phyloP scores from a whole-genome alignment of 306 rosid genomes.

The Trifolium fragiferum region DNA sequence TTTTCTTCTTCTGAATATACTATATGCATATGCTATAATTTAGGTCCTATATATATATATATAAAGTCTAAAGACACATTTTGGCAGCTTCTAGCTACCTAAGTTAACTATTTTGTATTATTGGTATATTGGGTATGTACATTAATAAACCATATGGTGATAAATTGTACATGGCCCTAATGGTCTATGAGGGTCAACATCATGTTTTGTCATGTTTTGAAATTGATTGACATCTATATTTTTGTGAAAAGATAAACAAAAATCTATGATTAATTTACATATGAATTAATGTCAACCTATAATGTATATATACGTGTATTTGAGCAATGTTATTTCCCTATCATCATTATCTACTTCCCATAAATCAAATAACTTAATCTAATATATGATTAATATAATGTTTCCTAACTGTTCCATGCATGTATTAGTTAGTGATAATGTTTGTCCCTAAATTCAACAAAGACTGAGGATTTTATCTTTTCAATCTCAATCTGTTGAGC shows the following conservation, averaged over 20 bases:
- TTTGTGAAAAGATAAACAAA: neutral
- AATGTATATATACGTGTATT: slow-evolving; percentile 20
- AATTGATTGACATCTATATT: slow-evolving; percentile 41
- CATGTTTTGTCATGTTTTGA: slow-evolving; percentile 55
- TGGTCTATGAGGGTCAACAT: slow-evolving; percentile 59
- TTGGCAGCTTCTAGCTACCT: slow-evolving; percentile 1
- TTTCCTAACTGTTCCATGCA: slow-evolving; percentile 47
- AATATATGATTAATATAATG: slow-evolving; percentile 1
- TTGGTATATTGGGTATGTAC: slow-evolving; percentile 17
- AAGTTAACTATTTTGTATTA: slow-evolving; percentile 38
- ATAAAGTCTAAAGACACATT: slow-evolving; percentile 15
- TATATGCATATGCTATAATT: slow-evolving; percentile 14
- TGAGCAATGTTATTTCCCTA: slow-evolving; percentile 12
- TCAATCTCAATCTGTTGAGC: neutral
- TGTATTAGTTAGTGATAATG: slow-evolving; percentile 36
- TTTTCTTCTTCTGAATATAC: slow-evolving; percentile 9
- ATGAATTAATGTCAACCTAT: slow-evolving; percentile 25
- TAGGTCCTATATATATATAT: slow-evolving; percentile 45
- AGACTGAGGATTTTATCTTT: neutral
- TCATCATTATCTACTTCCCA: slow-evolving; percentile 1
- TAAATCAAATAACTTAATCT: slow-evolving; percentile 12
- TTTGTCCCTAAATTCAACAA: slow-evolving; percentile 41
- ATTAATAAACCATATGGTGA: slow-evolving; percentile 27
- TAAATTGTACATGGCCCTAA: slow-evolving; percentile 44
- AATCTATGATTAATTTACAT: neutral